These are phyloP conservation scores for Gymnopilus junonius DNA, from an alignment of 768 basidiomycete genomes.

Conservation along the genomic window DNA sequence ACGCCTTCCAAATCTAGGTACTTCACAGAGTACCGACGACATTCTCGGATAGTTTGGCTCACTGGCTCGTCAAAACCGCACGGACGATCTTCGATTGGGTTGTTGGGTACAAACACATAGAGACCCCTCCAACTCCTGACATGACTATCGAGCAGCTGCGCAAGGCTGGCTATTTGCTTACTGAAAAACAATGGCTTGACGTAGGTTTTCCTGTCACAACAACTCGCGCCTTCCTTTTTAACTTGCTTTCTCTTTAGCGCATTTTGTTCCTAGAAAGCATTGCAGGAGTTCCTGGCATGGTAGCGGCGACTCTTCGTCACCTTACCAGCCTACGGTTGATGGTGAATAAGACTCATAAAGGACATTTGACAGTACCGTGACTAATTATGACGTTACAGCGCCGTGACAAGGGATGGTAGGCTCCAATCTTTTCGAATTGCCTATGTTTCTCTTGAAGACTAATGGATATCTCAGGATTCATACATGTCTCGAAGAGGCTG, in stretches of 20 bases:
- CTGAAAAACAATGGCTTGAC: conserved; percentile 76
- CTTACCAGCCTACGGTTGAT: conserved; percentile 87
- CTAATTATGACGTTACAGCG: conserved; percentile 34
- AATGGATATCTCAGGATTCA: conserved; percentile 75
- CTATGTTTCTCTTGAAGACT: conserved; percentile 47
- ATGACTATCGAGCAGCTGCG: conserved; percentile 78
- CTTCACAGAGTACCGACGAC: conserved; percentile 69
- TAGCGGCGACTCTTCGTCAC: conserved; percentile 87
- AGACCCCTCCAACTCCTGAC: conserved; percentile 61
- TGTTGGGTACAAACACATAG: conserved; percentile 82
- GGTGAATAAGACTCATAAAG: conserved; percentile 45
- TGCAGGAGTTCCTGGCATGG: conserved; percentile 98
- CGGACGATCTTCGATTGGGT: conserved; percentile 81
- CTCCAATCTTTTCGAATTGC: conserved; percentile 6
- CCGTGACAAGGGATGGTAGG: conserved; percentile 57
- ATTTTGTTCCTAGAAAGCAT: conserved; percentile 79
- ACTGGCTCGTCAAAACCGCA: conserved; percentile 58
- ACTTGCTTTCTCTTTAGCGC: conserved; percentile 36
- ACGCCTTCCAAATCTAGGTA: conserved; percentile 50
- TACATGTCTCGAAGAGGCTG: conserved; percentile 90
- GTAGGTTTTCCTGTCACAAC: conserved; percentile 44
- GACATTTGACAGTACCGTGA: background rate
- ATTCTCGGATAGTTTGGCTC: conserved; percentile 74
- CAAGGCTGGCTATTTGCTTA: conserved; percentile 73
- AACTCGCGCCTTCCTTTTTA: background rate